Evolutionary conservation across 2,329 filamentous ascomycete genomes (phyloP), one percentile per base, ranked within the genome.

Genomic region (Fusarium redolens): DNA sequence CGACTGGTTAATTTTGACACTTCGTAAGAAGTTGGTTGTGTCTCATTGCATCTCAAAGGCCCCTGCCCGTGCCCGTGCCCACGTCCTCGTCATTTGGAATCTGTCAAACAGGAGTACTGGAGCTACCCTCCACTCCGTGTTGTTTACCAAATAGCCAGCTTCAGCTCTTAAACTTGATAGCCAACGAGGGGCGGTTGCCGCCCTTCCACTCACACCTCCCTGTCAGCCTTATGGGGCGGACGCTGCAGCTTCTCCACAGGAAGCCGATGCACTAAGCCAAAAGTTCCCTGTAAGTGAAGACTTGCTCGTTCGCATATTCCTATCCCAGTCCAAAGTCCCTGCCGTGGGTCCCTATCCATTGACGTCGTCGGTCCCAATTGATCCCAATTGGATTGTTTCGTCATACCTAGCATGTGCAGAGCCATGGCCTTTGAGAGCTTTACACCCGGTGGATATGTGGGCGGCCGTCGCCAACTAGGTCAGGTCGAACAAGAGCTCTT

Each of bases 151-250:
- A 64, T 45, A 33, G 40, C 31, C 52, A 65, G 55, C 51, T 67
- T 60, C 61, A 68, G 55, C 69, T 74, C 67, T 56, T 57, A 58
- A 40, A 48, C 18, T 54, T 31, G 40, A 40, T 35, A 61, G 37
- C 70, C 70, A 73, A 73, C 70, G 48, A 73, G 52, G 33, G 35
- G 38, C 48, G 40, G 52, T 25, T 66, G 40, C 60, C n/a, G 35
- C 45, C 71, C 58, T 58, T 58, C 57, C 48, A 50, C 30, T 44
- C 56, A 69, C 43, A 65, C 68, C 54, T 65, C 71, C 71, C 61
- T 72, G 74, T 77, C 77, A 79, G 77, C 77, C 77, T 76, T 79
- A 79, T 70, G 75, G 72, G 69, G 68, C 75, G 66, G 66, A 64
- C 31, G 30, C 41, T 48, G 55, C 60, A 62, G 54, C 56, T 55